phyloP scores from a whole-genome alignment of 129 eudicot genomes.

The Calendula officinalis region DNA sequence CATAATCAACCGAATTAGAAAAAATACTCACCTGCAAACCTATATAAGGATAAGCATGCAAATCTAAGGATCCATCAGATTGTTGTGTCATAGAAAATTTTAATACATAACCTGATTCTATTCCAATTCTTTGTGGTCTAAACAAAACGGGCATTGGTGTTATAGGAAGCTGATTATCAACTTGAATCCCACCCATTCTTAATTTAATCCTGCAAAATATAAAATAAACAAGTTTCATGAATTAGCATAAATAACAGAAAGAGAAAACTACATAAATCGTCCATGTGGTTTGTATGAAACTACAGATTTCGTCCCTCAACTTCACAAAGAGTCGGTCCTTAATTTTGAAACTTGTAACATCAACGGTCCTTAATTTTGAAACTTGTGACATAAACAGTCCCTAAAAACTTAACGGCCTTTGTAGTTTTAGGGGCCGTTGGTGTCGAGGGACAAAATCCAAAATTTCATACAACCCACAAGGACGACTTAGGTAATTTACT shows the following conservation, averaged over 20 bases:
- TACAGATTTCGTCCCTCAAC: no score
- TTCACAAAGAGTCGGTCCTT: no score
- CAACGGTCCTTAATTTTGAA: no score
- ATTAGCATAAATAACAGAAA: constrained; percentile 7
- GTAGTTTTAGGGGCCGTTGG: no score
- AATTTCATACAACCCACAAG: background rate
- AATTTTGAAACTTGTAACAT: no score
- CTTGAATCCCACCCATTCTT: constrained; percentile 91
- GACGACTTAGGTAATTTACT: no score
- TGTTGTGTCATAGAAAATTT: constrained; percentile 82
- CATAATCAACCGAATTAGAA: background rate
- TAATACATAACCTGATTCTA: constrained; percentile 70
- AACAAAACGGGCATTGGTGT: constrained; percentile 96
- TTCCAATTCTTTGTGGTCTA: constrained; percentile 79
- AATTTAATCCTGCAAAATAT: constrained; percentile 59
- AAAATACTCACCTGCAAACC: constrained; percentile 66
- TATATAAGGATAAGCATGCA: constrained; percentile 85
- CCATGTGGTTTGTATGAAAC: no score
- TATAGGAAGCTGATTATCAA: constrained; percentile 94
- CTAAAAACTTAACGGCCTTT: no score
- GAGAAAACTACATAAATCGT: no score
- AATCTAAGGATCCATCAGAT: constrained; percentile 90
- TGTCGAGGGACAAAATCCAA: background rate
- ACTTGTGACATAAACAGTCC: no score
- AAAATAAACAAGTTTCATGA: constrained; percentile 14